Base-by-base conservation (phyloP, 2,329 filamentous ascomycete genomes). In the Neonectria ditissima region DNA sequence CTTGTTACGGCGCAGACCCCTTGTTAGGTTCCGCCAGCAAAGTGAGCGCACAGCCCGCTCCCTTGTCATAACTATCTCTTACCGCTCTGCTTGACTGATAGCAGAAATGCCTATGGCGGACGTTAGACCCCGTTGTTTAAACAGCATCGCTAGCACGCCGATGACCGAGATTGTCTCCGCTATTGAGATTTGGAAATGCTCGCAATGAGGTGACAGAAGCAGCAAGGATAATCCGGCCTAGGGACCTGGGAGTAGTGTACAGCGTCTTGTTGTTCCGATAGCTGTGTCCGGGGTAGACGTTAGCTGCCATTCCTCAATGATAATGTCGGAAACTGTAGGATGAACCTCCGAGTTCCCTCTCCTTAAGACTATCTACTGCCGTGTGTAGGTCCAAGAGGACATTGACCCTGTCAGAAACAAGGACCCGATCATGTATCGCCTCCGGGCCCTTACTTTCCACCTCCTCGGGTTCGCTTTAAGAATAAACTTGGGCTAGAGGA, bases 291-390 rank as follows among this genome's bases (percentile, higher is more conserved):
- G 55, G 63, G 61, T 65, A 63, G 54, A 51, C 32, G 14, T 71
- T 67, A 72, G 69, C 61, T 72, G 59, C 66, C 65, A 48, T 77
- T 81, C 18, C 57, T 69, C 54, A 55, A 66, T 52, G 60, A 68
- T 50, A 64, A 59, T 47, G 51, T 63, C 37, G 39, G 48, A 65
- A 58, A 71, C 65, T 26, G 53, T 32, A 39, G 34, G 59, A 66
- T 63, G 37, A 61, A 69, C 65, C 66, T 66, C 83, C 82, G 28
- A 87, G 77, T 70, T 85, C 83, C 13, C 74, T 73, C 76, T 89
- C 88, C 76, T 92, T 89, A 9, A 92, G 82, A 4, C 91, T 90
- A 70, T 93, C 91, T 14, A 92, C 89, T 65, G 87, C 81, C 62
- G 86, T 83, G 76, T 92, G 89, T 37, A 92, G 78, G 73, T 90